phyloP scores from a whole-genome alignment of 371 early-diverging fungal species.

The Basidiobolus heterosporus region DNA sequence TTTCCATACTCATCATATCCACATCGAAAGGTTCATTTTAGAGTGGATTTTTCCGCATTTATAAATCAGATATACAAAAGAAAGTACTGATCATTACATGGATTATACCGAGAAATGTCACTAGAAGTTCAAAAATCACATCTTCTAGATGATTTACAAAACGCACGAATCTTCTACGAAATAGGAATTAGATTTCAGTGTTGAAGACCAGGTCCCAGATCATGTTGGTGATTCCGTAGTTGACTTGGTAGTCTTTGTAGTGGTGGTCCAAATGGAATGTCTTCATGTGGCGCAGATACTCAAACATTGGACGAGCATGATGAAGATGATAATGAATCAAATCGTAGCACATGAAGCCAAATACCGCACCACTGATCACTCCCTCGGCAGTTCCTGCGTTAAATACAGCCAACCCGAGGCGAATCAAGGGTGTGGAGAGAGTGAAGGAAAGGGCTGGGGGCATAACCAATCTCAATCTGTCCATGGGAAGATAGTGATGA shows the following conservation, averaged over 20 bases:
- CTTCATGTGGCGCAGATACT: conserved; percentile 70
- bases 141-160: no score
- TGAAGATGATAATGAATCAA: conserved; percentile 87
- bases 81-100: no score
- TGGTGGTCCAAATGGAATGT: conserved; percentile 89
- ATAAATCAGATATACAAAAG: no score
- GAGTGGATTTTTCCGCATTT: no score
- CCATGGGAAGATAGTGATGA: conserved; percentile 93
- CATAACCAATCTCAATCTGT: conserved; percentile 85
- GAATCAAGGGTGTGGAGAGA: conserved; percentile 41
- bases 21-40: no score
- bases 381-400: conserved; percentile 30
- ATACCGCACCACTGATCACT: conserved; percentile 50
- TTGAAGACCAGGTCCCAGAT: conserved; percentile 79
- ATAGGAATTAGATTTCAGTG: no score
- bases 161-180: no score
- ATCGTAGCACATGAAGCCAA: conserved; percentile 81
- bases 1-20: no score
- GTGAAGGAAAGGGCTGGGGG: conserved; percentile 74
- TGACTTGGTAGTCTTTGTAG: conserved; percentile 69
- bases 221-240: conserved; percentile 86
- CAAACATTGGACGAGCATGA: conserved; percentile 57
- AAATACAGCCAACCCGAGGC: conserved; percentile 29
- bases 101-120: no score
- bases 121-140: no score